Conservation (phyloP, 768 basidiomycete species). For the Suillus discolor region DNA sequence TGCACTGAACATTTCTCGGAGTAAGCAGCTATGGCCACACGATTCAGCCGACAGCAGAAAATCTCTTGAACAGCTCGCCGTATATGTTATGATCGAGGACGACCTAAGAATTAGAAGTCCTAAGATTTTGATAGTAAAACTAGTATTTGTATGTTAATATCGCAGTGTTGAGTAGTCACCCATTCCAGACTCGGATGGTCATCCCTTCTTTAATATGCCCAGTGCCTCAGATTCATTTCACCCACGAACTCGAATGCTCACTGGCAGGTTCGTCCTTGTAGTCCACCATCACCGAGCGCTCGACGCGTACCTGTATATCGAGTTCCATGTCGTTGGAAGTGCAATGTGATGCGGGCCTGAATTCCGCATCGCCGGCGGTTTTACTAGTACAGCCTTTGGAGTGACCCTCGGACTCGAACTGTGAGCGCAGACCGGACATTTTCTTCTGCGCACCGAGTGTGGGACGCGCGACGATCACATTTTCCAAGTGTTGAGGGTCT, state of each 20-base stretch:
- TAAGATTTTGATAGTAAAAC: background rate
- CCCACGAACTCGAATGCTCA: background rate
- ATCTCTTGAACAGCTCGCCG: background rate
- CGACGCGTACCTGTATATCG: slow-evolving; percentile 33
- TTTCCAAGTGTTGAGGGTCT: slow-evolving; percentile 28
- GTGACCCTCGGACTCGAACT: background rate
- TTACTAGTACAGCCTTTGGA: slow-evolving; percentile 12
- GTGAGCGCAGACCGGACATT: too few species aligned
- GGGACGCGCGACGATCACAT: slow-evolving; percentile 23
- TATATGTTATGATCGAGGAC: background rate
- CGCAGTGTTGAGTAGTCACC: background rate
- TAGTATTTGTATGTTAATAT: background rate
- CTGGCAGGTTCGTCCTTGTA: slow-evolving; percentile 14
- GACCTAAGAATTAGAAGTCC: background rate
- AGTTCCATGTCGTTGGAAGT: slow-evolving; percentile 24
- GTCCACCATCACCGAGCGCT: slow-evolving; percentile 30
- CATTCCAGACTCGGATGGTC: background rate
- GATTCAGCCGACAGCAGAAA: background rate
- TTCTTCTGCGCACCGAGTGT: too few species aligned
- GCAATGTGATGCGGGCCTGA: slow-evolving; percentile 11
- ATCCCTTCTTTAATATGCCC: background rate
- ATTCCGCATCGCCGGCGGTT: slow-evolving; percentile 25
- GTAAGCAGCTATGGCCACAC: background rate
- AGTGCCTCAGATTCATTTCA: background rate
- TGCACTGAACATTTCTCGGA: background rate